phyloP scores from a whole-genome alignment of 805 yeast genomes.

The Metschnikowia bowlesiae region DNA sequence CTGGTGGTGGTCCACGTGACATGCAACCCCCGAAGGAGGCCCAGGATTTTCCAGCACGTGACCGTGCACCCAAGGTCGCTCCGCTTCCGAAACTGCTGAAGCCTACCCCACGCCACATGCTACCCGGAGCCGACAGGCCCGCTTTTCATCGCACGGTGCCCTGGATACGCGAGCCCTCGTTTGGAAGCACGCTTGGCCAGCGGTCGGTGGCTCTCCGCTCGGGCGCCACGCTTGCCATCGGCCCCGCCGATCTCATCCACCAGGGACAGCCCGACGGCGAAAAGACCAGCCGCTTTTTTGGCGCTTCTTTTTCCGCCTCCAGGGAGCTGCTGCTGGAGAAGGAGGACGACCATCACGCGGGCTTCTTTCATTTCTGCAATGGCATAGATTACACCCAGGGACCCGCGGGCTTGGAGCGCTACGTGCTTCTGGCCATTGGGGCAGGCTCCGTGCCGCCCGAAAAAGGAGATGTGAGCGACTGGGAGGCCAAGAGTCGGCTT shows the following conservation, averaged over 20 bases:
- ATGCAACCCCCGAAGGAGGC: neutral
- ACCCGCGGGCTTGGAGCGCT: conserved; percentile 25
- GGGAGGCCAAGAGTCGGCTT: neutral
- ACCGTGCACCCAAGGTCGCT: neutral
- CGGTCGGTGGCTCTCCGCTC: conserved; percentile 22
- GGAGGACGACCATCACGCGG: conserved; percentile 38
- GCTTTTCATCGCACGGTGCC: conserved; percentile 14
- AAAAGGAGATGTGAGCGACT: conserved; percentile 14
- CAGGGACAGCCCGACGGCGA: conserved; percentile 34
- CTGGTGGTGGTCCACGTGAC: too few relatives aligned
- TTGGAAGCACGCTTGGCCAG: conserved; percentile 26
- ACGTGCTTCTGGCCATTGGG: conserved; percentile 25
- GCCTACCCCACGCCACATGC: neutral
- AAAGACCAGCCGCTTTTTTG: conserved; percentile 22
- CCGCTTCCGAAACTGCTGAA: neutral
- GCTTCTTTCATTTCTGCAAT: conserved; percentile 36
- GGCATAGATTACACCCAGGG: conserved; percentile 24
- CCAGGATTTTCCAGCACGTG: neutral
- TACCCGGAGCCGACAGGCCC: neutral
- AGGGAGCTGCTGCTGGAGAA: conserved; percentile 9
- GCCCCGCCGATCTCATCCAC: conserved; percentile 39
- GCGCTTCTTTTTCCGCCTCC: conserved; percentile 23
- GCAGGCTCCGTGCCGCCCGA: conserved; percentile 13
- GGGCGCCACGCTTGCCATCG: conserved; percentile 15
- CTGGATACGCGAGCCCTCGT: conserved; percentile 26